Conservation (phyloP, 78 protist species). For the Cavenderia fasciculata region DNA sequence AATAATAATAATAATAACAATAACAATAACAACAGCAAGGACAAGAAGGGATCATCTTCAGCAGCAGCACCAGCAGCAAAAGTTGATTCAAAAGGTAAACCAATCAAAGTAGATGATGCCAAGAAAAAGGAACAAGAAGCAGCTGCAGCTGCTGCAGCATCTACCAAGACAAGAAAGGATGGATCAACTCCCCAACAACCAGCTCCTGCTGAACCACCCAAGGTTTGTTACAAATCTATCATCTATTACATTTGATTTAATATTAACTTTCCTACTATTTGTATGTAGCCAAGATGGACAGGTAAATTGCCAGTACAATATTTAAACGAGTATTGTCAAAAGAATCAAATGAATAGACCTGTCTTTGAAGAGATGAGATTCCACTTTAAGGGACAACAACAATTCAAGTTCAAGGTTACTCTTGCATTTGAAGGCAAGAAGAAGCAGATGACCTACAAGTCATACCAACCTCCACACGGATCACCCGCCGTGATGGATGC, state of each 20-base stretch:
- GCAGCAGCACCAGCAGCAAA: neutral
- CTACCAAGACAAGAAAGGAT: too few relatives aligned
- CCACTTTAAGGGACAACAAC: neutral
- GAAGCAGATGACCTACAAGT: constrained; percentile 20
- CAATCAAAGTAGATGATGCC: too few relatives aligned
- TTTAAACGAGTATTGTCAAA: constrained; percentile 73
- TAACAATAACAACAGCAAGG: neutral
- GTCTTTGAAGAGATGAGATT: constrained; percentile 1
- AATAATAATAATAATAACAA: neutral
- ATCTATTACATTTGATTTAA: neutral
- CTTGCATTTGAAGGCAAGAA: constrained; percentile 55
- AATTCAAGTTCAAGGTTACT: constrained; percentile 3
- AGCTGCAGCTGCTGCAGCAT: neutral
- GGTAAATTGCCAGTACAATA: constrained; percentile 66
- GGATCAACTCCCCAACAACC: neutral
- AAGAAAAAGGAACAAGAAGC: neutral
- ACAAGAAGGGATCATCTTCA: neutral
- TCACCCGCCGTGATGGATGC: constrained; percentile 21
- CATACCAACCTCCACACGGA: neutral
- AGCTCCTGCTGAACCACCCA: neutral
- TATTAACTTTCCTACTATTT: neutral
- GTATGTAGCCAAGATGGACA: constrained; percentile 61
- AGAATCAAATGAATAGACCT: constrained; percentile 69
- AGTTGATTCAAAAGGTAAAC: neutral
- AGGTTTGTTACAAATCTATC: neutral